Conservation (phyloP, 768 basidiomycete genomes). For the Gautieria morchelliformis region DNA sequence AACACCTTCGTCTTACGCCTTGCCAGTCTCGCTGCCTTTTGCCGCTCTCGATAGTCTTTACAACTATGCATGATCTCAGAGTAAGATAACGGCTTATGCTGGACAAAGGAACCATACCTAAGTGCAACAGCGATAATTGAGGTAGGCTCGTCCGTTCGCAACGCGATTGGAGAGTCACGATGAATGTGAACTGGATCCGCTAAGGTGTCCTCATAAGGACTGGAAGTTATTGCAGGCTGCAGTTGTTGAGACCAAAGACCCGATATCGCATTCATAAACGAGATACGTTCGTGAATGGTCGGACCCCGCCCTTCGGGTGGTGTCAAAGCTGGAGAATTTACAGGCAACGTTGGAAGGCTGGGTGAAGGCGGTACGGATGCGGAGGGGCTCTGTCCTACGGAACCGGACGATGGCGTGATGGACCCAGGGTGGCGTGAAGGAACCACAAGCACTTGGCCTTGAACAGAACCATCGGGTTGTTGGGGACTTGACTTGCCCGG, state of each 20-base stretch:
- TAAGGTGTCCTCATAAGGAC: constrained; percentile 53
- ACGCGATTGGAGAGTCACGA: constrained; percentile 87
- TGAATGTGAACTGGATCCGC: constrained; percentile 88
- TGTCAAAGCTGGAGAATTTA: constrained; percentile 11
- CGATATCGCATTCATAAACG: constrained; percentile 74
- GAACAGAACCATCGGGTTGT: background rate
- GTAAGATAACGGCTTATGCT: background rate
- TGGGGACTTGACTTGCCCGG: background rate
- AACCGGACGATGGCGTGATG: background rate
- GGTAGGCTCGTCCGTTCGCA: constrained; percentile 93
- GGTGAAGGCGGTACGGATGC: constrained; percentile 52
- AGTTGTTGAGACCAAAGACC: constrained; percentile 67
- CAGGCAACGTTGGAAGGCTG: constrained; percentile 13
- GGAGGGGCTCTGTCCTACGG: constrained; percentile 14
- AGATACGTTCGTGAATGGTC: constrained; percentile 44
- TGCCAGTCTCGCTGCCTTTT: constrained; percentile 30
- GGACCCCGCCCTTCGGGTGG: constrained; percentile 14
- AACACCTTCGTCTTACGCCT: constrained; percentile 39
- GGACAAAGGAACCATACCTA: constrained; percentile 41
- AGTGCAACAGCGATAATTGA: constrained; percentile 94
- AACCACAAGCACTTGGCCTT: background rate
- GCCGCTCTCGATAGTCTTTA: constrained; percentile 58
- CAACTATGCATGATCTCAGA: constrained; percentile 9
- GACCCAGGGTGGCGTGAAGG: background rate
- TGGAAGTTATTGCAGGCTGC: constrained; percentile 33